Conservation (phyloP, 768 basidiomycete genomes). For the Rickenella mellea region DNA sequence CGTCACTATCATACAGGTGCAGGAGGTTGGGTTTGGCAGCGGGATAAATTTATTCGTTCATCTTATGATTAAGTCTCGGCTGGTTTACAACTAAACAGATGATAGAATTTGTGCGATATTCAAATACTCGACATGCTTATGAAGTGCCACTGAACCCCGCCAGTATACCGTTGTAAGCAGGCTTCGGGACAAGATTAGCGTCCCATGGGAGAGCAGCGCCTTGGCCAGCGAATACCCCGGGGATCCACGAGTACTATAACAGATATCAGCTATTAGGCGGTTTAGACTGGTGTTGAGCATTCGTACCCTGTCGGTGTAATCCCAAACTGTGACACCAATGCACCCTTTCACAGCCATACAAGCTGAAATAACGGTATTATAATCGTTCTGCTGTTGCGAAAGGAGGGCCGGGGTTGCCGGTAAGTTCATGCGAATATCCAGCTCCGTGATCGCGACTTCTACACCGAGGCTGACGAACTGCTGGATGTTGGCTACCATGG, state of each 20-base stretch:
- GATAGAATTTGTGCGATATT: too few relatives aligned
- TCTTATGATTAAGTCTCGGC: too few relatives aligned
- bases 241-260: constrained; percentile 25
- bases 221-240: constrained; percentile 22
- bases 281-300: not conserved
- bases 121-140: too few relatives aligned
- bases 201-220: constrained; percentile 23
- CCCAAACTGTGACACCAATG: constrained; percentile 32
- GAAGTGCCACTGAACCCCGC: constrained; percentile 13
- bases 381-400: constrained; percentile 49
- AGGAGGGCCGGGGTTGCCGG: constrained; percentile 40
- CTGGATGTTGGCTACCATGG: constrained; percentile 37
- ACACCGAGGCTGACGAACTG: constrained; percentile 51
- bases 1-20: too few relatives aligned
- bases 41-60: too few relatives aligned
- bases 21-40: too few relatives aligned
- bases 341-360: constrained; percentile 33
- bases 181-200: constrained; percentile 29
- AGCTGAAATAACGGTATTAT: constrained; percentile 43
- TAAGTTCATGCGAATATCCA: constrained; percentile 53
- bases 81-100: too few relatives aligned
- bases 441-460: constrained; percentile 61
- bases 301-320: constrained; percentile 26
- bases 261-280: not conserved
- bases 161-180: constrained; percentile 37